Conservation (phyloP, 106 monocot genomes). For the Allium sativum region DNA sequence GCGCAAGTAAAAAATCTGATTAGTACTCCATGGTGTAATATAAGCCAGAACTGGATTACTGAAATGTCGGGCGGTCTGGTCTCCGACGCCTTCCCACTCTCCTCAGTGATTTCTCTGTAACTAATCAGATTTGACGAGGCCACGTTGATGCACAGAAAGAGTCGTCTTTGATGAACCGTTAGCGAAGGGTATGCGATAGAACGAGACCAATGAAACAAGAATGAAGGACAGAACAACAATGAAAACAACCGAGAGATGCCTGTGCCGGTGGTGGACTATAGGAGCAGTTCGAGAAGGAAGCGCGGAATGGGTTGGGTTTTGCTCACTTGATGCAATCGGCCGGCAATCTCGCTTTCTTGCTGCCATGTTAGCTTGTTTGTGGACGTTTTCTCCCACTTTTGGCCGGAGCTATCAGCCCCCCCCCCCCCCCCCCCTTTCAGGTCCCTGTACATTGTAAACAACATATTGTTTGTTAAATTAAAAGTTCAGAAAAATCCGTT, state of each 20-base stretch:
- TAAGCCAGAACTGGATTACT: slow-evolving; percentile 75
- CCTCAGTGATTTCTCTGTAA: slow-evolving; percentile 56
- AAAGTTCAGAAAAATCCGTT: too few relatives aligned
- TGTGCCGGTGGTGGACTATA: background rate
- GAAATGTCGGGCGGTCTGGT: slow-evolving; percentile 45
- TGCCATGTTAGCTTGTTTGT: slow-evolving; percentile 6
- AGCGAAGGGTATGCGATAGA: slow-evolving; percentile 1
- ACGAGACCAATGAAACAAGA: slow-evolving; percentile 9
- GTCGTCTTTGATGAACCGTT: background rate
- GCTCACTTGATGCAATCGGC: background rate
- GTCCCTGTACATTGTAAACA: too few relatives aligned
- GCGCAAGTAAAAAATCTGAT: too few relatives aligned
- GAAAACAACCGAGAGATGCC: slow-evolving; percentile 1
- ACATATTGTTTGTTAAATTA: too few relatives aligned
- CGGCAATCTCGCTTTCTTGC: slow-evolving; percentile 55
- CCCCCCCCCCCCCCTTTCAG: too few relatives aligned
- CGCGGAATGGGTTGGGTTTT: slow-evolving; percentile 3
- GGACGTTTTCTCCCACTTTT: background rate
- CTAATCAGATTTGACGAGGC: slow-evolving; percentile 49
- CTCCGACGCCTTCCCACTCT: slow-evolving; percentile 36
- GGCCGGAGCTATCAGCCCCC: too few relatives aligned
- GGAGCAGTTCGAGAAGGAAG: background rate
- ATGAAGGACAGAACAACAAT: slow-evolving; percentile 8
- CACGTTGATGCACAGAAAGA: slow-evolving; percentile 44
- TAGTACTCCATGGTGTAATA: slow-evolving; percentile 96